phyloP scores from a whole-genome alignment of 2,329 filamentous ascomycete species.

The Sphaerulina populicola region DNA sequence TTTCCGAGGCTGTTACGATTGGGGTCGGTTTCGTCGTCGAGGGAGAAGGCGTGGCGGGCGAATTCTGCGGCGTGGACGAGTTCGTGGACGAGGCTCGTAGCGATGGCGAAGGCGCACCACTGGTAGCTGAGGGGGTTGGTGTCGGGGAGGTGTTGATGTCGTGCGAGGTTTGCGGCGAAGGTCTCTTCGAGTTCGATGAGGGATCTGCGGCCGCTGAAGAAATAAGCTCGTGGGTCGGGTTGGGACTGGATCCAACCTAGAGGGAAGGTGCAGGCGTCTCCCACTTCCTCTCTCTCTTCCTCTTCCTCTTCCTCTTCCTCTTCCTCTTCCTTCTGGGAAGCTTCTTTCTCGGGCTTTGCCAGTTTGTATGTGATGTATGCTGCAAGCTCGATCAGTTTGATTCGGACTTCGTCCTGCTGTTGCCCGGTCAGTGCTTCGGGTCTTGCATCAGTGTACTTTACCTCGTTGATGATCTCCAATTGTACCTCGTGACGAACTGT shows the following conservation, averaged over 20 bases:
- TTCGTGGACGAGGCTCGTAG: not conserved
- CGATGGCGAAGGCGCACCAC: not conserved
- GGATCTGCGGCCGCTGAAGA: no score
- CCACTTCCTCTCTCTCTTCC: no score
- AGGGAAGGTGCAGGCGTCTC: no score
- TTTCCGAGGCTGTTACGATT: not conserved
- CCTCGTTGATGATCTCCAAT: not conserved
- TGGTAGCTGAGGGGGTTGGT: not conserved
- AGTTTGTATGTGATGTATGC: not conserved
- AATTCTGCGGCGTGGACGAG: not conserved
- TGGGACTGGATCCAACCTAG: no score
- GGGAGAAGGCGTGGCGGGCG: not conserved
- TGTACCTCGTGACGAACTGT: not conserved
- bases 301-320: no score
- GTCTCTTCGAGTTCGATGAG: no score
- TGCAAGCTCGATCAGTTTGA: not conserved
- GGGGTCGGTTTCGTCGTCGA: not conserved
- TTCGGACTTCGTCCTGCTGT: not conserved
- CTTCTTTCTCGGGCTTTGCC: no score
- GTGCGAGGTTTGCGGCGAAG: no score
- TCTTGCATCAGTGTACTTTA: not conserved
- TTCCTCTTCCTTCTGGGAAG: no score
- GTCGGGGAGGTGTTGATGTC: no score
- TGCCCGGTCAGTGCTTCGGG: not conserved
- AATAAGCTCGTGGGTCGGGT: no score